Evolutionary conservation across 495 filamentous ascomycete genomes (phyloP).

Genomic region (Penicillium tannophilum): DNA sequence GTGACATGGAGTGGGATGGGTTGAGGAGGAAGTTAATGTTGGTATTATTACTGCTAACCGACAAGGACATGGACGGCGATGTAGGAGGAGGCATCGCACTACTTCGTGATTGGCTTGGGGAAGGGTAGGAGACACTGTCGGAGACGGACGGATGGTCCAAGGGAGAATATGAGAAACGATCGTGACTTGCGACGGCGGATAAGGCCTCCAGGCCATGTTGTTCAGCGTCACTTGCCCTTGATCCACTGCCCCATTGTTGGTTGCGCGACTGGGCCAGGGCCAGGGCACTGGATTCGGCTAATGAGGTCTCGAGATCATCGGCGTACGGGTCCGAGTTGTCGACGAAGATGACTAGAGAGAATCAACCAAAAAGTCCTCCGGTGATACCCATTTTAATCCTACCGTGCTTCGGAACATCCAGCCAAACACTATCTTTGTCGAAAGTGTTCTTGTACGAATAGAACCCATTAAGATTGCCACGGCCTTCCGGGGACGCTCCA

Average conservation of each 20-base stretch:
- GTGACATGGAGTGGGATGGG: slow-evolving; percentile 51
- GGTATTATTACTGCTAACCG: slow-evolving; percentile 38
- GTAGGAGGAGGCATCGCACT: slow-evolving; percentile 37
- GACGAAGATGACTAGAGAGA: slow-evolving; percentile 59
- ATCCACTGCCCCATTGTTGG: slow-evolving; percentile 32
- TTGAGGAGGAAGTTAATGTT: slow-evolving; percentile 63
- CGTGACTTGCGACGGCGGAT: slow-evolving; percentile 56
- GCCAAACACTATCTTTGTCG: slow-evolving; percentile 60
- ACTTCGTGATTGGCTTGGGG: slow-evolving; percentile 33
- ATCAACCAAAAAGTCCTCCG: slow-evolving; percentile 3
- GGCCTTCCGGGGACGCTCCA: slow-evolving; percentile 41
- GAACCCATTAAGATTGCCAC: slow-evolving; percentile 59
- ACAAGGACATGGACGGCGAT: slow-evolving; percentile 43
- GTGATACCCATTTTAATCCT: slow-evolving; percentile 2
- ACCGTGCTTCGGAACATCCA: slow-evolving; percentile 64
- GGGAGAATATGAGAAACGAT: slow-evolving; percentile 44
- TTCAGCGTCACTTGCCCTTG: slow-evolving; percentile 40
- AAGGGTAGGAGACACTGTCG: slow-evolving; percentile 35
- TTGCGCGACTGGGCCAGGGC: slow-evolving; percentile 34
- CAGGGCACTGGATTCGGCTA: slow-evolving; percentile 35
- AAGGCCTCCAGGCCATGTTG: slow-evolving; percentile 58
- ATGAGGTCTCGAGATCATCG: slow-evolving; percentile 50
- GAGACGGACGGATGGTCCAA: slow-evolving; percentile 35
- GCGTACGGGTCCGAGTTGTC: slow-evolving; percentile 64
- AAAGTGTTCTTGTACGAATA: slow-evolving; percentile 73